Conservation (phyloP, 2,329 filamentous ascomycete genomes). For the Cytospora paraplurivora region DNA sequence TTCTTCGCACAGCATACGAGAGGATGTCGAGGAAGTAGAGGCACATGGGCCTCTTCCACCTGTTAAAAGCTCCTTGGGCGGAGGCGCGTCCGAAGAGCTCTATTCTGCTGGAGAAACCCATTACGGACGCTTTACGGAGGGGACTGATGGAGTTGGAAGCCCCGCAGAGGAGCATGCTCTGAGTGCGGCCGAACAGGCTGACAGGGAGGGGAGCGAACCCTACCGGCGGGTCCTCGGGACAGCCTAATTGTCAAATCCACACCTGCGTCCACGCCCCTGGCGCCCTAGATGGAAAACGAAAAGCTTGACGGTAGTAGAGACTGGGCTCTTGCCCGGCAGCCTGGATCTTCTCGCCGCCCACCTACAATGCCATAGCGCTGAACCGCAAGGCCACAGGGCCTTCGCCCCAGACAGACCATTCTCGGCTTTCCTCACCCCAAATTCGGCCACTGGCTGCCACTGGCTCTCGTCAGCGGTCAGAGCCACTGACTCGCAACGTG, state of each 20-base stretch:
- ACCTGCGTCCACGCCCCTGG: not conserved
- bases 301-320: not conserved
- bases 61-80: not conserved
- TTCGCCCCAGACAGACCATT: not conserved
- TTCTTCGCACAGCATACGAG: not conserved
- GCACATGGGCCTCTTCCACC: not conserved
- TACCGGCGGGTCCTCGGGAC: not conserved
- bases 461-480: not conserved
- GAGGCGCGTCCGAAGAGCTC: not conserved
- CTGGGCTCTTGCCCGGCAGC: not conserved
- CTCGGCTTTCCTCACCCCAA: not conserved
- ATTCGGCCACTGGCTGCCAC: not conserved
- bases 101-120: not conserved
- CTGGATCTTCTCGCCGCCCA: not conserved
- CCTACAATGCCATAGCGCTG: slow-evolving; percentile 17
- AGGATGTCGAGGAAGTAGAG: not conserved
- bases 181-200: not conserved
- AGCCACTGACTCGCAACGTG: not conserved
- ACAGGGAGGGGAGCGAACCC: not conserved
- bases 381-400: not conserved
- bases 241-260: not conserved
- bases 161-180: not conserved
- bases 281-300: slow-evolving; percentile 9
- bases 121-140: not conserved
- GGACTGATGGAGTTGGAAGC: not conserved